These are phyloP conservation scores for Flaveria trinervia DNA, from an alignment of 129 eudicot genomes.

Conservation along the genomic window DNA sequence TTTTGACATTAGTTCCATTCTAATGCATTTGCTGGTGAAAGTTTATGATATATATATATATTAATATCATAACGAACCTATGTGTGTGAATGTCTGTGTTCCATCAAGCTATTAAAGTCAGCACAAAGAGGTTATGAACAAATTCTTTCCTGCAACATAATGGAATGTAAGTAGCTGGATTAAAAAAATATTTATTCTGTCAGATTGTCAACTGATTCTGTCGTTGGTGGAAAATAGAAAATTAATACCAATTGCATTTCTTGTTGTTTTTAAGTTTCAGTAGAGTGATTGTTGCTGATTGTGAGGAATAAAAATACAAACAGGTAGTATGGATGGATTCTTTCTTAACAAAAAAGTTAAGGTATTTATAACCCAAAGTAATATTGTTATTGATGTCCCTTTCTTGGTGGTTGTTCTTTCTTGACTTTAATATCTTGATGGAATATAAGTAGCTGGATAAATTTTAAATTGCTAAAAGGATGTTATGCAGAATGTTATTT, in stretches of 20 bases:
- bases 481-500: conserved; percentile 41
- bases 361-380: conserved; percentile 7
- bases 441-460: too few relatives aligned
- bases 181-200: conserved; percentile 16
- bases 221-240: conserved; percentile 32
- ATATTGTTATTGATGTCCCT: conserved; percentile 1
- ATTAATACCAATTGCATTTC: conserved; percentile 13
- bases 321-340: background rate
- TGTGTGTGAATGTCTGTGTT: background rate
- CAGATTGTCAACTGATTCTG: conserved; percentile 39
- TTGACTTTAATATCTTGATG: too few relatives aligned
- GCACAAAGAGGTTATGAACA: background rate
- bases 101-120: conserved; percentile 13
- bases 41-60: background rate
- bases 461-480: conserved; percentile 8
- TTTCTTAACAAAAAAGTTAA: background rate
- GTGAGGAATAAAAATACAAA: conserved; percentile 9
- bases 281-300: conserved; percentile 8
- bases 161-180: conserved; percentile 30
- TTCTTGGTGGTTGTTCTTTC: background rate
- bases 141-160: background rate
- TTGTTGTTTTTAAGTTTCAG: conserved; percentile 6
- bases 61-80: background rate
- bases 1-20: conserved; percentile 16
- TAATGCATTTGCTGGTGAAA: background rate